Evolutionary conservation across 345 rosid genomes (phyloP), one percentile per base, ranked within the genome.

Genomic region (Aquilaria sinensis): DNA sequence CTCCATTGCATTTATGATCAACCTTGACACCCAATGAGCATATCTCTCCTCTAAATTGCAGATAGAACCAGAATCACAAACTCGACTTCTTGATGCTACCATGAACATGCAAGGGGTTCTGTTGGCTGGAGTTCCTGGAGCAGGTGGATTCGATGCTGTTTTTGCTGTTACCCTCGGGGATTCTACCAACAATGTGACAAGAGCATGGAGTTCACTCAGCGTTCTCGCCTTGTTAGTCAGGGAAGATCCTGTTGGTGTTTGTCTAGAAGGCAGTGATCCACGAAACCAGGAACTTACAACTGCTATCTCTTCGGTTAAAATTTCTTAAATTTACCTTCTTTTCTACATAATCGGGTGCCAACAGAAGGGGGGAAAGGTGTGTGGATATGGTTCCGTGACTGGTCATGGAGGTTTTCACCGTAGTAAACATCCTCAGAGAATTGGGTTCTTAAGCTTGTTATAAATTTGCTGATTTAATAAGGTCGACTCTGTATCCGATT

Each of bases 91-190:
- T 76, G 84, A 88, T 75, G 81, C 90, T 61, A 88, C 99, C 2
- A 85, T 91, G 86, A 69, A 78, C 30, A 68, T 84, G 75, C 96
- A 89, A 75, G 97, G 97, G 69, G 96, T 94, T 80, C 53, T 91
- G 67, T 75, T 88, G 67, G 97, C 85, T 47, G 96, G 96, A 56
- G 96, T 94, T 71, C 97, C 99, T 50, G 99, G 97, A 67, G 97
- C 96, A 34, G 99, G 99, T 58, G 99, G 97, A 15, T 94, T 88
- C 63, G 96, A 94, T 77, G 99, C 99, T 2, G 70, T 94, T 56
- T 90, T 90, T 64, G 85, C 96, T 4, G 66, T 94, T 43, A 78
- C 88, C 8, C 71, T 94, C 32, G 96, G 93, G 33, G 86, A 85
- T 69, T 79, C 94, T 8, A 74, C 80, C 69, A 64, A 68, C 75